Evolutionary conservation across 345 rosid species (phyloP).

Genomic region (Noccaea caerulescens): DNA sequence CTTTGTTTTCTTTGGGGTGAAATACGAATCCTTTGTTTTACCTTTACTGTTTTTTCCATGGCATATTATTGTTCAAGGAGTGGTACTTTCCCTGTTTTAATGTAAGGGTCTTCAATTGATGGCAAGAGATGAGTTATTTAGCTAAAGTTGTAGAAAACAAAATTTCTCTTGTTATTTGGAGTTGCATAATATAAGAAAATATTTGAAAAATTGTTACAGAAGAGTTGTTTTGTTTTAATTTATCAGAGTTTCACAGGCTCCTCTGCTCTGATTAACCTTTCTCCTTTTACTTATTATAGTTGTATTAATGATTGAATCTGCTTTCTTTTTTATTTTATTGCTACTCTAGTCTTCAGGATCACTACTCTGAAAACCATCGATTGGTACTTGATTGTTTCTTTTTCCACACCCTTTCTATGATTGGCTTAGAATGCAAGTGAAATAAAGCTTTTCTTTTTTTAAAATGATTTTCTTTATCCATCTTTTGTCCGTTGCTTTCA

Average conservation of each 20-base stretch:
- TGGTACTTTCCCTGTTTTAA: background rate
- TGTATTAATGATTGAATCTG: slow-evolving; percentile 37
- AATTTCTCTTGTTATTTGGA: slow-evolving; percentile 23
- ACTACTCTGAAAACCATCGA: slow-evolving; percentile 46
- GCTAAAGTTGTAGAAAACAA: too few species aligned
- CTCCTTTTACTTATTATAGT: slow-evolving; percentile 36
- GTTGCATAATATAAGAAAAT: background rate
- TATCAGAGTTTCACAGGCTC: slow-evolving; percentile 18
- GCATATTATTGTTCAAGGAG: background rate
- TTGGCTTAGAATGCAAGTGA: slow-evolving; percentile 85
- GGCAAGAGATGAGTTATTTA: too few species aligned
- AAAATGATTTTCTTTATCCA: slow-evolving; percentile 37
- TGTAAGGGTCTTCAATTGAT: too few species aligned
- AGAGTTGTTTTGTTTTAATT: background rate
- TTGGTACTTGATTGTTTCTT: slow-evolving; percentile 55
- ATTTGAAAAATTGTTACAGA: background rate
- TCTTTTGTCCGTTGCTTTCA: slow-evolving; percentile 49
- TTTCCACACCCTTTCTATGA: slow-evolving; percentile 43
- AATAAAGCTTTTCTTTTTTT: slow-evolving; percentile 39
- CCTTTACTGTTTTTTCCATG: background rate
- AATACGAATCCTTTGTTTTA: background rate
- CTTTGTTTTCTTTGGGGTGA: too few species aligned
- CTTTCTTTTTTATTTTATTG: background rate
- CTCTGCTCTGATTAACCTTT: slow-evolving; percentile 33
- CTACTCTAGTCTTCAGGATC: slow-evolving; percentile 23